Evolutionary conservation across 306 rosid species (phyloP).

Genomic region (Neltuma alba): DNA sequence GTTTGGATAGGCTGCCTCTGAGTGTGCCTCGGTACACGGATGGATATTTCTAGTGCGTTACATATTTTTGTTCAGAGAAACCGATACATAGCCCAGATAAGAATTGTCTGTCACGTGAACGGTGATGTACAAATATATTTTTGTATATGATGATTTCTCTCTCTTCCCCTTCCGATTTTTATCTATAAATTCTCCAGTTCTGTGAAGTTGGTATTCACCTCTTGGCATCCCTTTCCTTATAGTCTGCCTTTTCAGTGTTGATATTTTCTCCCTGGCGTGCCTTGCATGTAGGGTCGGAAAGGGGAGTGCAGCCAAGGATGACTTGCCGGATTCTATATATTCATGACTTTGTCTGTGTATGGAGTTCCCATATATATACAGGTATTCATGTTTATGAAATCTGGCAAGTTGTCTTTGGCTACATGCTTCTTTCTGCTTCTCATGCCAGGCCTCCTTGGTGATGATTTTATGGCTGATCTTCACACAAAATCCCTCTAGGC

Average conservation of each 20-base stretch:
- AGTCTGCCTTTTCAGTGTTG: neutral
- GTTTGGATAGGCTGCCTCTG: constrained; percentile 11
- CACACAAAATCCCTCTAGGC: neutral
- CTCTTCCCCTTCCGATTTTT: neutral
- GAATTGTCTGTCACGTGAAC: constrained; percentile 22
- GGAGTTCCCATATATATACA: neutral
- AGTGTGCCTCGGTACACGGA: constrained; percentile 5
- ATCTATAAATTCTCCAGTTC: constrained; percentile 1
- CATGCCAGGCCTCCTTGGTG: constrained; percentile 17
- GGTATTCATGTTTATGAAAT: neutral
- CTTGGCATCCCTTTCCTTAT: neutral
- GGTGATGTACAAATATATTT: neutral
- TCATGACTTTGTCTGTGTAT: neutral
- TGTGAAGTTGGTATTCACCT: neutral
- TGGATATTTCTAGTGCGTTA: neutral
- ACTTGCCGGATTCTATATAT: constrained; percentile 21
- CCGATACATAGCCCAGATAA: neutral
- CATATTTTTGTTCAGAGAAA: neutral
- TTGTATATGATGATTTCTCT: neutral
- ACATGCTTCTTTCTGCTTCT: constrained; percentile 17
- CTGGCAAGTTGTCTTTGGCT: constrained; percentile 29
- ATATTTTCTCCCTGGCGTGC: neutral
- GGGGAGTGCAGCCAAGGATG: constrained; percentile 26
- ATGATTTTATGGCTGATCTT: neutral
- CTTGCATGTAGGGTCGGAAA: constrained; percentile 25